Evolutionary conservation across 345 rosid genomes (phyloP).

Genomic region (Eucalyptus caleyi): DNA sequence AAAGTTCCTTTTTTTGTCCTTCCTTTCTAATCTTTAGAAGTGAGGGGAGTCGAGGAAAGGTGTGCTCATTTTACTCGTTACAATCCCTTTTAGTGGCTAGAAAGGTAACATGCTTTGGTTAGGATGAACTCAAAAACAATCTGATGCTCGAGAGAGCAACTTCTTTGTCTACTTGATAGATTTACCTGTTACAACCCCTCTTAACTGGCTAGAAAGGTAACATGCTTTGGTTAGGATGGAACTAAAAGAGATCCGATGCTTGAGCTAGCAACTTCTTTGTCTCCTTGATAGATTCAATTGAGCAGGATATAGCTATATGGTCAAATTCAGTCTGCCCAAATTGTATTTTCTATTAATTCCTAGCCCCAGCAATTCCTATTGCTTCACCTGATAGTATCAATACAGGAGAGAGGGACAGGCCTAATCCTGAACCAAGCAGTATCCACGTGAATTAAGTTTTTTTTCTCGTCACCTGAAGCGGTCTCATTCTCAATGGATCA

Average conservation of each 20-base stretch:
- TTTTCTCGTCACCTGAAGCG: neutral
- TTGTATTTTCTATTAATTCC: neutral
- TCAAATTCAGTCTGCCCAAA: neutral
- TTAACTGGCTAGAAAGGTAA: neutral
- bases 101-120: neutral
- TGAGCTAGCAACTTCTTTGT: neutral
- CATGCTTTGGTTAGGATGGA: neutral
- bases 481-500: neutral
- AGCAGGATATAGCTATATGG: neutral
- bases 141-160: neutral
- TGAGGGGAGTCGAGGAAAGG: neutral
- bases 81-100: neutral
- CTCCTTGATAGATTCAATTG: neutral
- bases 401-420: neutral
- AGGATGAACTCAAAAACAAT: neutral
- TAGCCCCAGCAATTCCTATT: neutral
- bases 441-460: neutral
- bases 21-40: neutral
- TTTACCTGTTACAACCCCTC: neutral
- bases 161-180: neutral
- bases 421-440: neutral
- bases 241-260: neutral
- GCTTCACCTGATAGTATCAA: neutral
- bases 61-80: neutral
- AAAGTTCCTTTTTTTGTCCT: neutral